Conservation (phyloP, 179 eudicot genomes). For the Gypsophila paniculata region DNA sequence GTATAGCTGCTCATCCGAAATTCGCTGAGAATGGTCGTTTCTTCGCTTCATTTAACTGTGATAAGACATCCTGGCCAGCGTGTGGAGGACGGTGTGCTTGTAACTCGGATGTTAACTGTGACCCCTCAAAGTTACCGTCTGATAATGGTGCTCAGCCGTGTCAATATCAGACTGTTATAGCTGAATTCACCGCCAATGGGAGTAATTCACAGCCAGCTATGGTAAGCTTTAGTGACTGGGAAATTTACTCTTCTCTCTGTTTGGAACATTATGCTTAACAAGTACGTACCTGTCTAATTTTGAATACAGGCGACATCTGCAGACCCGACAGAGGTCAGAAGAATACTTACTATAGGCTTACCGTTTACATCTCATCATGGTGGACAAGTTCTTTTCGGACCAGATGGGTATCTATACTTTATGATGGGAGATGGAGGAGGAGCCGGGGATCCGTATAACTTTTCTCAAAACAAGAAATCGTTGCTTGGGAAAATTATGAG, state of each 20-base stretch:
- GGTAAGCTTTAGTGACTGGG: constrained; percentile 31
- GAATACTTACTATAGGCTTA: constrained; percentile 82
- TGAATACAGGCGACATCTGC: constrained; percentile 51
- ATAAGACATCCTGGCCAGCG: constrained; percentile 56
- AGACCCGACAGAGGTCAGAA: constrained; percentile 63
- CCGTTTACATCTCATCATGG: constrained; percentile 77
- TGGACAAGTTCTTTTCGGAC: constrained; percentile 85
- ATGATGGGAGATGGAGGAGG: constrained; percentile 88
- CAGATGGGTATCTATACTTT: constrained; percentile 80
- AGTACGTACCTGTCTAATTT: neutral
- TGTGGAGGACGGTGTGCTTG: constrained; percentile 81
- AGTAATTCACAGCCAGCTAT: constrained; percentile 40
- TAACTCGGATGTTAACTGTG: constrained; percentile 73
- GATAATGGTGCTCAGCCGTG: constrained; percentile 72
- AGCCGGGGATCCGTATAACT: constrained; percentile 74
- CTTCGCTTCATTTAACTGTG: constrained; percentile 77
- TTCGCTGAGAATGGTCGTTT: constrained; percentile 67
- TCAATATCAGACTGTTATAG: constrained; percentile 68
- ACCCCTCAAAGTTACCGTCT: constrained; percentile 54
- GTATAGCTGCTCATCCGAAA: constrained; percentile 71
- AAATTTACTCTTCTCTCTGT: neutral
- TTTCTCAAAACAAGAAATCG: constrained; percentile 75
- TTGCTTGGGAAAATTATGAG: constrained; percentile 88
- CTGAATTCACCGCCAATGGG: constrained; percentile 59
- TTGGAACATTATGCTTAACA: neutral